Conservation (phyloP, 106 monocot genomes). For the Allium cepa region DNA sequence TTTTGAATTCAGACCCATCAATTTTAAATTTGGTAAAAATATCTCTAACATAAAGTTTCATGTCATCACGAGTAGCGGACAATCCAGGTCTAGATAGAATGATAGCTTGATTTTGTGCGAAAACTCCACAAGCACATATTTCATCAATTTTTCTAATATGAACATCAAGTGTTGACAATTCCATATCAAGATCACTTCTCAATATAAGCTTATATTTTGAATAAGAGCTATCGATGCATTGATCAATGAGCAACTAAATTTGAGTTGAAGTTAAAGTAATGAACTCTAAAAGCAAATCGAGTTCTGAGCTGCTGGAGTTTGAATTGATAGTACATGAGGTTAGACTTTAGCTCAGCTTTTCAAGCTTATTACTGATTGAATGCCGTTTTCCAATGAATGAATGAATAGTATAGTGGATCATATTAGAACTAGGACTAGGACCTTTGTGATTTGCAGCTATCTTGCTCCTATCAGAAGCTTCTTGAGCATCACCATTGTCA, state of each 20-base stretch:
- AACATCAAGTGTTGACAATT: conserved; percentile 25
- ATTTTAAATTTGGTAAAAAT: conserved; percentile 33
- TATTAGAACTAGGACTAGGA: conserved; percentile 22
- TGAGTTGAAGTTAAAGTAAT: conserved; percentile 22
- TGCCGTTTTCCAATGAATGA: conserved; percentile 45
- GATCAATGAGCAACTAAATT: conserved; percentile 12
- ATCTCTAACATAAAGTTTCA: conserved; percentile 54
- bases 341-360: conserved; percentile 34
- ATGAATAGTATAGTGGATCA: conserved; percentile 25
- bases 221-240: conserved; percentile 33
- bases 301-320: not conserved
- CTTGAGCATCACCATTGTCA: conserved; percentile 16
- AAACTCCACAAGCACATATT: conserved; percentile 25
- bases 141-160: conserved; percentile 27
- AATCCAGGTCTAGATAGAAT: conserved; percentile 35
- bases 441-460: conserved; percentile 38
- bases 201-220: conserved; percentile 43
- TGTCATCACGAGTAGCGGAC: conserved; percentile 36
- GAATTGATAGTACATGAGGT: conserved; percentile 1
- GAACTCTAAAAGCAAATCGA: conserved; percentile 16
- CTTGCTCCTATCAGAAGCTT: conserved; percentile 19
- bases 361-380: conserved; percentile 35
- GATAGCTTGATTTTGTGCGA: conserved; percentile 22
- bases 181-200: conserved; percentile 46
- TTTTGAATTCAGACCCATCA: conserved; percentile 28